Conservation (phyloP, 2,329 filamentous ascomycete genomes). For the Fusarium guadeloupense region DNA sequence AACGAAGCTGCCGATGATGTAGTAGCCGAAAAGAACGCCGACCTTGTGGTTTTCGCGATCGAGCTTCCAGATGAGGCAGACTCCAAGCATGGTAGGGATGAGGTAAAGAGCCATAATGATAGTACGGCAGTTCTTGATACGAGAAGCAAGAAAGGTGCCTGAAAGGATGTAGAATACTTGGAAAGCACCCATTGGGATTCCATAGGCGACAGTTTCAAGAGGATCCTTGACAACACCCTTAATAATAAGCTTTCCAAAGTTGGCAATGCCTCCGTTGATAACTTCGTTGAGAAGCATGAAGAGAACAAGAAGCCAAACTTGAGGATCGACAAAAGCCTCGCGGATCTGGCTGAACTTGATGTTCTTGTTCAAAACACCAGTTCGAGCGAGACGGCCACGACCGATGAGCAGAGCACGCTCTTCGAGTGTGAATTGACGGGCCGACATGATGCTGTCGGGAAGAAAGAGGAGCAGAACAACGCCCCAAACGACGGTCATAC, state of each 20-base stretch:
- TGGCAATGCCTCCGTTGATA: slow-evolving; percentile 62
- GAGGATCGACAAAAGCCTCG: slow-evolving; percentile 59
- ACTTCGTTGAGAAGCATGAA: slow-evolving; percentile 65
- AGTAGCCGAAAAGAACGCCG: slow-evolving; percentile 61
- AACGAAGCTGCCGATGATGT: slow-evolving; percentile 60
- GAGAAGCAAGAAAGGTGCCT: slow-evolving; percentile 60
- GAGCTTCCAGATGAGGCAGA: slow-evolving; percentile 60
- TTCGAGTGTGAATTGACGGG: slow-evolving; percentile 31
- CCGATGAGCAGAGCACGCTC: slow-evolving; percentile 62
- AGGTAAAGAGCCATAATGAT: slow-evolving; percentile 61
- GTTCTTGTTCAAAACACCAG: slow-evolving; percentile 57
- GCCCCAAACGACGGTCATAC: slow-evolving; percentile 58
- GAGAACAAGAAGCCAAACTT: slow-evolving; percentile 61
- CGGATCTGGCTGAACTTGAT: slow-evolving; percentile 60
- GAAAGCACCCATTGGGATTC: slow-evolving; percentile 63
- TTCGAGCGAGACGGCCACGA: slow-evolving; percentile 63
- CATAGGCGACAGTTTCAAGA: slow-evolving; percentile 56
- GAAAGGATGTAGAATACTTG: slow-evolving; percentile 61
- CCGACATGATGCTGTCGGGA: slow-evolving; percentile 56
- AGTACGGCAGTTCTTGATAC: slow-evolving; percentile 58
- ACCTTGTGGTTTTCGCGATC: slow-evolving; percentile 49
- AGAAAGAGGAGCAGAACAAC: slow-evolving; percentile 55
- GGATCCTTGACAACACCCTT: slow-evolving; percentile 53
- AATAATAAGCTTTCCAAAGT: slow-evolving; percentile 63
- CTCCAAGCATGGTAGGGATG: slow-evolving; percentile 59